A percentile compares a stretch with the other conserved stretches of the same genome.
Evolutionary conservation across 1,284 basidiomycete species (phyloP).

Genomic region (Rhodotorula sp.): DNA sequence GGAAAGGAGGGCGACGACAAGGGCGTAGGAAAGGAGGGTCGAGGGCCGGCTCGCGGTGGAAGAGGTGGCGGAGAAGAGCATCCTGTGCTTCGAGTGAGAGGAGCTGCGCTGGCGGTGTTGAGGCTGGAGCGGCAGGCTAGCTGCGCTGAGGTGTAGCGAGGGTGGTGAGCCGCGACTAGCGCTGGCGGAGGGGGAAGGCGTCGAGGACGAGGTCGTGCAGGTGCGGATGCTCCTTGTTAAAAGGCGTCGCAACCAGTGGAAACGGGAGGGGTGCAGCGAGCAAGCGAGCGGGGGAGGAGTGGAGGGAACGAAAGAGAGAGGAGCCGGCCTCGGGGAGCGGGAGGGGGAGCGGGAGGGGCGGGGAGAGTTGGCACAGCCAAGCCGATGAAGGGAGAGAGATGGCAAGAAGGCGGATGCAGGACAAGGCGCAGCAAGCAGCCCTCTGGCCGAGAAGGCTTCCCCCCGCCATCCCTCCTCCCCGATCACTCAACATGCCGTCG

Average conservation of each 20-base stretch:
- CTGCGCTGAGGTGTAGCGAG: slow-evolving; percentile 9
- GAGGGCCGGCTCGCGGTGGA: slow-evolving; percentile 1
- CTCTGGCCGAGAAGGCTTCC: neutral
- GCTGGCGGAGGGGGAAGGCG: neutral
- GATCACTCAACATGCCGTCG: neutral
- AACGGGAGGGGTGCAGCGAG: neutral
- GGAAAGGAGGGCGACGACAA: slow-evolving; percentile 27
- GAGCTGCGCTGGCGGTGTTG: neutral
- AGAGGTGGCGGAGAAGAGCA: slow-evolving; percentile 15
- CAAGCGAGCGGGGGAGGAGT: neutral
- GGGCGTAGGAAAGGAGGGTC: slow-evolving; percentile 10
- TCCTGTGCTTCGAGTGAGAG: slow-evolving; percentile 1
- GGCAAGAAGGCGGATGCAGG: neutral
- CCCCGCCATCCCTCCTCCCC: neutral
- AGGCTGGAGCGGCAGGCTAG: slow-evolving; percentile 21
- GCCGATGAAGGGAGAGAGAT: slow-evolving; percentile 6
- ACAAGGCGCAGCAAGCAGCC: neutral
- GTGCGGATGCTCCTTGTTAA: neutral
- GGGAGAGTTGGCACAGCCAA: slow-evolving; percentile 6
- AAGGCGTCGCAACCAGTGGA: slow-evolving; percentile 6
- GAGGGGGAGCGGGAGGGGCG: neutral
- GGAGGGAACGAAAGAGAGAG: slow-evolving; percentile 4
- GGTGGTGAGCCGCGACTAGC: slow-evolving; percentile 20
- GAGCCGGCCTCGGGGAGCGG: neutral
- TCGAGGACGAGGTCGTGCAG: slow-evolving; percentile 1